These are phyloP conservation scores for Puccinia hordei DNA, from an alignment of 1,284 basidiomycete genomes.

Conservation along the genomic window DNA sequence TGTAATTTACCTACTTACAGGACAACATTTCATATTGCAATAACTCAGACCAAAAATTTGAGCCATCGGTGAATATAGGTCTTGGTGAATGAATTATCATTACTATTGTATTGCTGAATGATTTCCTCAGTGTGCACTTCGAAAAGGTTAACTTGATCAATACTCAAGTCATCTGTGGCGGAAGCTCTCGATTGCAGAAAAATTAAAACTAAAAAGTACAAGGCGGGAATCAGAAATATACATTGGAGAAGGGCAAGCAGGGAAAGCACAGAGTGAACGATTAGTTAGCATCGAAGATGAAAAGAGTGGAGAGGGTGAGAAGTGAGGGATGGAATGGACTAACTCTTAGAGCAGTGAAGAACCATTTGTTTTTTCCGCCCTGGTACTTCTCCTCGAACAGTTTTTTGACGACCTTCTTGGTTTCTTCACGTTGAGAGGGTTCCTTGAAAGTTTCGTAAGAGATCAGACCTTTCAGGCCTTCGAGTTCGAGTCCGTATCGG, in stretches of 20 bases:
- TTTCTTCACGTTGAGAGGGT: conserved; percentile 83
- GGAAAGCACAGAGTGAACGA: neutral
- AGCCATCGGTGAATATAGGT: no score
- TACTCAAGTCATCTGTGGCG: no score
- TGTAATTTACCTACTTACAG: no score
- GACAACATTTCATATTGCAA: no score
- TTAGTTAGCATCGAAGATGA: neutral
- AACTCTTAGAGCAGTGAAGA: conserved; percentile 78
- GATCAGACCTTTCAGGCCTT: conserved; percentile 82
- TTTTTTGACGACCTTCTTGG: conserved; percentile 95
- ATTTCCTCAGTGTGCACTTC: no score
- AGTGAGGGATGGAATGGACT: conserved; percentile 58
- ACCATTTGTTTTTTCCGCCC: conserved; percentile 91
- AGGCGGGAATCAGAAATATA: neutral
- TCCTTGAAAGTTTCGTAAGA: conserved; percentile 89
- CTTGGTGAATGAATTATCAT: no score
- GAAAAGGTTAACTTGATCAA: no score
- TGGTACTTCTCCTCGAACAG: conserved; percentile 88
- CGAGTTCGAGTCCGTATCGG: conserved; percentile 91
- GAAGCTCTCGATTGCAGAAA: neutral
- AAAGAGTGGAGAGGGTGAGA: neutral
- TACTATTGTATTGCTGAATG: no score
- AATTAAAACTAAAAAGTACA: conserved; percentile 14
- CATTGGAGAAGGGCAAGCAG: neutral
- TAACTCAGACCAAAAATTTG: no score